Evolutionary conservation across 1,139 yeast species (phyloP), one percentile per base, ranked within the genome.

Genomic region (Candida sanyaensis): DNA sequence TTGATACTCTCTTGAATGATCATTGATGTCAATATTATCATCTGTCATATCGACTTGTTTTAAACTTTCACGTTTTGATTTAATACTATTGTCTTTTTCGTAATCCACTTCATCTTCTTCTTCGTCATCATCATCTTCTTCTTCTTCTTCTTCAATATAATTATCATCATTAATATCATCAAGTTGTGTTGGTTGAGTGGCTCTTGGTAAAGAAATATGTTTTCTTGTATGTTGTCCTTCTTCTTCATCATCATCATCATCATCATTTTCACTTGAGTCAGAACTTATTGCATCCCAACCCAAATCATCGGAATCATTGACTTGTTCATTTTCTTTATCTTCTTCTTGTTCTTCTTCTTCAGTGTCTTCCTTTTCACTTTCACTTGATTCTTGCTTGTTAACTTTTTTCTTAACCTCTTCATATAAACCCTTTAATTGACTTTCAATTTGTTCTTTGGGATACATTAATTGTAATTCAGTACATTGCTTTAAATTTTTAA

Each of bases 401-500:
- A 41, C 26, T 28, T 42, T 40, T 21, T 31, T 37, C 11, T 40
- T 36, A 23, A 30, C 36, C 2, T 31, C 33, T 27, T 39, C 29
- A 24, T 33, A 27, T 9, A 54, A 46, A 2, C 11, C 31, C 1
- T 32, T n/a, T 4, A 53, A 54, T 36, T 58, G 60, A 10, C 49
- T 43, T n/a, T 60, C 57, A 1, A 70, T 50, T 11, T 58, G 41
- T 3, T 59, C 59, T 38, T 54, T 52, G 1, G 77, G 73, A 50
- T 60, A 65, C 8, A 52, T 55, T 49, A 73, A 73, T 5, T 64
- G 60, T 31, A 65, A 57, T 17, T 60, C 55, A 3, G 63, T 60
- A 51, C 80, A 71, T 37, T 55, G 59, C 4, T 58, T 59, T 43
- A 76, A 62, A 42, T 55, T 55, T 36, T 53, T 47, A 6, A 54